These are phyloP conservation scores for Boletus mariae DNA, from an alignment of 1,284 basidiomycete genomes.

Conservation along the genomic window DNA sequence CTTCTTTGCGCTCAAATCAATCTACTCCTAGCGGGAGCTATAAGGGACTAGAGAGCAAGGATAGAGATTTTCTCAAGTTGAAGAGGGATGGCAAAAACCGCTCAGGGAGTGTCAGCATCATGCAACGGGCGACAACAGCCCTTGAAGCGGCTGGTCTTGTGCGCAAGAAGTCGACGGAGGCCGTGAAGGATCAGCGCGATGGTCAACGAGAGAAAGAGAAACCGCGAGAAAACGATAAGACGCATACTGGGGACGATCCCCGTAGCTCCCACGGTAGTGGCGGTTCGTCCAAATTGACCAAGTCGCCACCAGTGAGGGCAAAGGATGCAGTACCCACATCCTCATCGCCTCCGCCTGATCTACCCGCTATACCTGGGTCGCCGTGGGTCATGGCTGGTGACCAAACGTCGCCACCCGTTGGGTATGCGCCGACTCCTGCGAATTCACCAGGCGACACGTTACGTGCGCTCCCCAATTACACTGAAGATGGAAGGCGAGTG, in stretches of 20 bases:
- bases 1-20: constrained; percentile 53
- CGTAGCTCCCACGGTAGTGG: constrained; percentile 59
- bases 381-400: constrained; percentile 67
- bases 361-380: constrained; percentile 48
- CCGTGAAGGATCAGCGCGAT: constrained; percentile 57
- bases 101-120: constrained; percentile 86
- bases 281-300: constrained; percentile 56
- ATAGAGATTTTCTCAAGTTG: constrained; percentile 46
- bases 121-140: constrained; percentile 90
- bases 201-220: constrained; percentile 39
- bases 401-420: constrained; percentile 37
- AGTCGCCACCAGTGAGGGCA: constrained; percentile 61
- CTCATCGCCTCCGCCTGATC: constrained; percentile 46
- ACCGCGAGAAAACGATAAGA: constrained; percentile 41
- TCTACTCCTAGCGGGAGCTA: constrained; percentile 60
- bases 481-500: constrained; percentile 34
- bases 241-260: constrained; percentile 52
- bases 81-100: constrained; percentile 55
- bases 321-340: constrained; percentile 42
- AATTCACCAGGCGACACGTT: constrained; percentile 53
- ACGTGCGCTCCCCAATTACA: constrained; percentile 54
- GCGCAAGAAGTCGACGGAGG: constrained; percentile 75
- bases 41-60: constrained; percentile 40
- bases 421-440: constrained; percentile 43
- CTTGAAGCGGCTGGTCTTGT: constrained; percentile 77